Conservation (phyloP, 257 asterid genomes). For the Jasminum sambac region DNA sequence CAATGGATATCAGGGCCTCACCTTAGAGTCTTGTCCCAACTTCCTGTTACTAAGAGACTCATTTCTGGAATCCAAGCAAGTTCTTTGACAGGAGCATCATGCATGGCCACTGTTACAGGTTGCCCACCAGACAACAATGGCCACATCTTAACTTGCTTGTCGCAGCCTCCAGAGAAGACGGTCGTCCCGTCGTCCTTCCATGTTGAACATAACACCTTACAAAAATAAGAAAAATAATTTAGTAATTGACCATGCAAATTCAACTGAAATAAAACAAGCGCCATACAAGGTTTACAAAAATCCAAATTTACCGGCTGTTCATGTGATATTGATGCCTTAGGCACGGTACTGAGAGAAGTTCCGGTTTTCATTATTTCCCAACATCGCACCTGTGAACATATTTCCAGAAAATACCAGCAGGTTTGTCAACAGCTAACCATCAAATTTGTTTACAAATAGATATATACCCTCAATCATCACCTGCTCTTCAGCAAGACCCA, state of each 20-base stretch:
- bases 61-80: slow-evolving; percentile 95
- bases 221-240: slow-evolving; percentile 25
- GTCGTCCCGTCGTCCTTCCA: slow-evolving; percentile 99
- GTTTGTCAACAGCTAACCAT: slow-evolving; percentile 19
- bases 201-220: slow-evolving; percentile 84
- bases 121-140: slow-evolving; percentile 73
- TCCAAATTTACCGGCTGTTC: slow-evolving; percentile 74
- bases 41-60: slow-evolving; percentile 84
- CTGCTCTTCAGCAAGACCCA: slow-evolving; percentile 7
- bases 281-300: neutral
- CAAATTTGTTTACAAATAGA: neutral
- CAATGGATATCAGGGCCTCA: slow-evolving; percentile 24
- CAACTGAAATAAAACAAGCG: slow-evolving; percentile 3
- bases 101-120: slow-evolving; percentile 87
- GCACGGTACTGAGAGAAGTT: slow-evolving; percentile 50
- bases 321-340: slow-evolving; percentile 81
- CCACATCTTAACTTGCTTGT: slow-evolving; percentile 99
- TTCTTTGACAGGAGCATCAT: slow-evolving; percentile 90
- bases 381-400: slow-evolving; percentile 72
- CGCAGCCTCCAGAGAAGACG: slow-evolving; percentile 98
- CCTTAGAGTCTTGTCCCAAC: slow-evolving; percentile 96
- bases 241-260: slow-evolving; percentile 15
- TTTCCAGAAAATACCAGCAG: slow-evolving; percentile 10
- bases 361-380: slow-evolving; percentile 87
- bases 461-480: neutral